Conservation (phyloP, 441 rosid species). For the Arabidopsis lyrata region DNA sequence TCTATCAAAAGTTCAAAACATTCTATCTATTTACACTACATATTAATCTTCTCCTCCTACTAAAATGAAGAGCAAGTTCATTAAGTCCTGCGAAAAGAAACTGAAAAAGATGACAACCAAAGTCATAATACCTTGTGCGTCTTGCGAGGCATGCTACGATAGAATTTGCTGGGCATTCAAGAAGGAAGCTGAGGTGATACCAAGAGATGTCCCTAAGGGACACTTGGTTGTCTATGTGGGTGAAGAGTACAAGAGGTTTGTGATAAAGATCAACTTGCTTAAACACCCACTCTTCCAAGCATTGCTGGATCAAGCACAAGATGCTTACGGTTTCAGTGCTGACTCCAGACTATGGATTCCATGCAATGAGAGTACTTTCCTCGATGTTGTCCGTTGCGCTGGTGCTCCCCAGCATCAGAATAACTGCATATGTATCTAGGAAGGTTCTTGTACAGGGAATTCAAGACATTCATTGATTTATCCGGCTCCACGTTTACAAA, state of each 20-base stretch:
- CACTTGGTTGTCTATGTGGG: slow-evolving; percentile 92
- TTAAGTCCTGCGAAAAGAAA: slow-evolving; percentile 56
- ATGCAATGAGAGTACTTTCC: slow-evolving; percentile 78
- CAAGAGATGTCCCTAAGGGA: slow-evolving; percentile 90
- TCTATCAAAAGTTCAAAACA: slow-evolving; percentile 13
- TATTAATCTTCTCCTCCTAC: slow-evolving; percentile 15
- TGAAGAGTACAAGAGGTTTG: slow-evolving; percentile 68
- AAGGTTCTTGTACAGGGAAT: slow-evolving; percentile 34
- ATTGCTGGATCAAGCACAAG: slow-evolving; percentile 79
- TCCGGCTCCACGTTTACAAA: slow-evolving; percentile 45
- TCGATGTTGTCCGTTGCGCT: slow-evolving; percentile 70
- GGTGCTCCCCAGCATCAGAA: slow-evolving; percentile 51
- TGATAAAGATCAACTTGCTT: slow-evolving; percentile 73
- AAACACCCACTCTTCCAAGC: slow-evolving; percentile 82
- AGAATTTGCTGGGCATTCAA: slow-evolving; percentile 56
- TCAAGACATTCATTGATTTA: slow-evolving; percentile 43
- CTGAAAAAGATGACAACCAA: slow-evolving; percentile 62
- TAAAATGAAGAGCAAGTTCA: slow-evolving; percentile 55
- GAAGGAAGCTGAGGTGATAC: slow-evolving; percentile 60
- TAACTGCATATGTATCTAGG: slow-evolving; percentile 48
- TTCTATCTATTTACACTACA: slow-evolving; percentile 18
- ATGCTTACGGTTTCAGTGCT: slow-evolving; percentile 69
- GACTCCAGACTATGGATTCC: slow-evolving; percentile 85
- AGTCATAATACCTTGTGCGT: slow-evolving; percentile 56
- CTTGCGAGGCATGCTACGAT: slow-evolving; percentile 60